Conservation (phyloP, 1,284 basidiomycete genomes). For the Cryptococcus floricola region DNA sequence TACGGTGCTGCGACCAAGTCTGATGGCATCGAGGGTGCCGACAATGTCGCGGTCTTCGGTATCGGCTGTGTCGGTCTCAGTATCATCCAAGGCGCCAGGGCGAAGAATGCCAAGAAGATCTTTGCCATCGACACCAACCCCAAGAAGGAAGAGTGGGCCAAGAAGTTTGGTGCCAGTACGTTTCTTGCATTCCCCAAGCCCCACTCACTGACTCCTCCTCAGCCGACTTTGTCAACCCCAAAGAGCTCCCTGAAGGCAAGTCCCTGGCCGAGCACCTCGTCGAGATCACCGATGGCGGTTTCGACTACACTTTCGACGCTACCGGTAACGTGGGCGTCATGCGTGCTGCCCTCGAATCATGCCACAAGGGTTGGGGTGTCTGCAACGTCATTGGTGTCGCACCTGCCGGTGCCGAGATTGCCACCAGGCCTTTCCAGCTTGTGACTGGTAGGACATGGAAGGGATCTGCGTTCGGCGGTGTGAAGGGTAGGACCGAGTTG, state of each 20-base stretch:
- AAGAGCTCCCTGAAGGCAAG: conserved; percentile 67
- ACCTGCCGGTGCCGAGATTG: conserved; percentile 95
- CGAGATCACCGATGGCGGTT: conserved; percentile 91
- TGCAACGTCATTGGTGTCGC: conserved; percentile 92
- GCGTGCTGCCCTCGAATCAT: conserved; percentile 91
- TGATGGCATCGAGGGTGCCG: conserved; percentile 58
- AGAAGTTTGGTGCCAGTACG: conserved; percentile 83
- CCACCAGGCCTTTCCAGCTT: conserved; percentile 75
- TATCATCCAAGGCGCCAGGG: conserved; percentile 74
- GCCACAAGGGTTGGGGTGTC: conserved; percentile 99
- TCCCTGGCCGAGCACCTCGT: conserved; percentile 84
- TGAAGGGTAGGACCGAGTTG: conserved; percentile 93
- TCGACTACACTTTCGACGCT: conserved; percentile 96
- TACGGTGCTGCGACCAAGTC: conserved; percentile 55
- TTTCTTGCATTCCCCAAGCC: neutral
- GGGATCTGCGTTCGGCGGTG: conserved; percentile 93
- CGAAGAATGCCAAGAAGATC: conserved; percentile 77
- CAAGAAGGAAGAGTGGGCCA: conserved; percentile 79
- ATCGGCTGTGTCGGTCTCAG: conserved; percentile 95
- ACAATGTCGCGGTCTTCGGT: conserved; percentile 87
- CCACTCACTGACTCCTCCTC: neutral
- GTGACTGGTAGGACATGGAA: conserved; percentile 90
- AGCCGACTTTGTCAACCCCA: conserved; percentile 87
- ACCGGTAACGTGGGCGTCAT: conserved; percentile 96
- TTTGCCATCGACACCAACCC: conserved; percentile 92